These are phyloP conservation scores for Tranzscheliella williamsii DNA, from an alignment of 1,284 basidiomycete species.

Conservation along the genomic window DNA sequence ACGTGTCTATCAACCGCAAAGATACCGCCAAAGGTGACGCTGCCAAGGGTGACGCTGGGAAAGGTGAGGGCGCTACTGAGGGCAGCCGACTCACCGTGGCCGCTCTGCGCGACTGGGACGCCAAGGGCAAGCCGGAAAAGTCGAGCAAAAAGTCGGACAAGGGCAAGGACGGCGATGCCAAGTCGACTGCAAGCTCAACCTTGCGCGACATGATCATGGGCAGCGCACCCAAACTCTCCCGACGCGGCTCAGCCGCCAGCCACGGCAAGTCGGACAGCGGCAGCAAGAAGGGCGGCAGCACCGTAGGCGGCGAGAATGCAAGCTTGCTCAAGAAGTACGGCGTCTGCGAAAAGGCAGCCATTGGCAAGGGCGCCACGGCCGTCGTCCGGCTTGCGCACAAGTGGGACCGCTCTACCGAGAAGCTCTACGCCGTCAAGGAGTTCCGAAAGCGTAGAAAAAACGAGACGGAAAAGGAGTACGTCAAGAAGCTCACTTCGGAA, in stretches of 20 bases:
- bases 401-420: slow-evolving; percentile 95
- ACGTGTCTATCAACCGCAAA: slow-evolving; percentile 47
- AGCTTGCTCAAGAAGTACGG: slow-evolving; percentile 81
- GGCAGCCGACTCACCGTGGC: slow-evolving; percentile 50
- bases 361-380: slow-evolving; percentile 95
- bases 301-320: slow-evolving; percentile 47
- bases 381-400: slow-evolving; percentile 96
- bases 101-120: slow-evolving; percentile 56
- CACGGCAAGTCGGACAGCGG: slow-evolving; percentile 50
- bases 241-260: slow-evolving; percentile 50
- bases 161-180: slow-evolving; percentile 49
- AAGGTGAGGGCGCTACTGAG: slow-evolving; percentile 7
- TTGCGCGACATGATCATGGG: slow-evolving; percentile 59
- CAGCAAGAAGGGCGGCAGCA: slow-evolving; percentile 45
- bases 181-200: slow-evolving; percentile 51
- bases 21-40: slow-evolving; percentile 11
- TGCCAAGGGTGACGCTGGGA: slow-evolving; percentile 13
- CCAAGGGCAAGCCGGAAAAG: slow-evolving; percentile 35
- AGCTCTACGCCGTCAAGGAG: slow-evolving; percentile 99
- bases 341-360: slow-evolving; percentile 92
- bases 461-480: slow-evolving; percentile 97
- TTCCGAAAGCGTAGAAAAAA: slow-evolving; percentile 97
- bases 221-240: slow-evolving; percentile 52
- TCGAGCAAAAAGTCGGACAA: slow-evolving; percentile 35
- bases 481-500: slow-evolving; percentile 99